Evolutionary conservation across 495 filamentous ascomycete genomes (phyloP).

Genomic region (Penicillium paradoxum): DNA sequence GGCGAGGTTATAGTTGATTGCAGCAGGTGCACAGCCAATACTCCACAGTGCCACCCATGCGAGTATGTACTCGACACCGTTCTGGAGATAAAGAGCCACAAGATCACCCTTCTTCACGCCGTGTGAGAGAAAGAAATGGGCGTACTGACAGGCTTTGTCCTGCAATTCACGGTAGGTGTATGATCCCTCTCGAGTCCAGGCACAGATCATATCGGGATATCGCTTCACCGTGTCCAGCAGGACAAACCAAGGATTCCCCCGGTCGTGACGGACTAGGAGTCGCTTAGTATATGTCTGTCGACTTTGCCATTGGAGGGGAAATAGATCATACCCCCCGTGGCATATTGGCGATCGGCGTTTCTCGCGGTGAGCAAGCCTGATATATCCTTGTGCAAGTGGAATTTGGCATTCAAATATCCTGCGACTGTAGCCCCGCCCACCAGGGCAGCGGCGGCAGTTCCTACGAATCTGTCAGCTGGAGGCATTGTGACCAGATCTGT

Average conservation of each 20-base stretch:
- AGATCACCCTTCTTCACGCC: constrained; percentile 62
- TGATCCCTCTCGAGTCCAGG: constrained; percentile 61
- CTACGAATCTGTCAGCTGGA: background rate
- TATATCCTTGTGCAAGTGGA: constrained; percentile 58
- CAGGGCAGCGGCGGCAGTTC: constrained; percentile 24
- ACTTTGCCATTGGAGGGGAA: constrained; percentile 2
- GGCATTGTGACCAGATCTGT: background rate
- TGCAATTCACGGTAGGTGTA: constrained; percentile 61
- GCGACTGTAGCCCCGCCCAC: constrained; percentile 44
- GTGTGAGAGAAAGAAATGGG: constrained; percentile 55
- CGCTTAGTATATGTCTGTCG: background rate
- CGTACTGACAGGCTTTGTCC: constrained; percentile 55
- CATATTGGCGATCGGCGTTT: constrained; percentile 33
- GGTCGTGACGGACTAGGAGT: constrained; percentile 42
- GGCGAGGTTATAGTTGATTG: constrained; percentile 69
- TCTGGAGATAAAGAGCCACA: constrained; percentile 65
- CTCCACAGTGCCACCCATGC: constrained; percentile 57
- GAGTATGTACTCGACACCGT: constrained; percentile 64
- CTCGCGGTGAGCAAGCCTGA: constrained; percentile 25
- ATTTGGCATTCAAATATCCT: constrained; percentile 68
- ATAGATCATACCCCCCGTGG: constrained; percentile 25
- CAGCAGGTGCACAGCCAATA: constrained; percentile 61
- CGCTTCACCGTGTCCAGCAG: constrained; percentile 52
- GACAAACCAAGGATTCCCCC: constrained; percentile 58
- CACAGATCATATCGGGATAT: constrained; percentile 47